Conservation (phyloP, 305 asterid genomes). For the Stenogyne calaminthoides region DNA sequence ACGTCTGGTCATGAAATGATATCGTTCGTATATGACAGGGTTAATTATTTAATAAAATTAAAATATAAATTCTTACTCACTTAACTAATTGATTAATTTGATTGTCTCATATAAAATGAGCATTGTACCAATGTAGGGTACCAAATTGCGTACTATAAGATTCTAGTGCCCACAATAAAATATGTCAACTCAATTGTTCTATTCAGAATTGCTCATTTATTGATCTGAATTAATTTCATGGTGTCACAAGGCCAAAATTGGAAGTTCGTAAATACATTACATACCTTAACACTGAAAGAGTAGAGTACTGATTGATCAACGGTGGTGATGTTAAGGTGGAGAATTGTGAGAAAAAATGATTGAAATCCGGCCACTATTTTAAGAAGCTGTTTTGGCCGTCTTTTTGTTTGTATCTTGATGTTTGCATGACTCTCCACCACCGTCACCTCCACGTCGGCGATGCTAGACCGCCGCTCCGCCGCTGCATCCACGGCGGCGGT, state of each 20-base stretch:
- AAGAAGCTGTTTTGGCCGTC: conserved; percentile 56
- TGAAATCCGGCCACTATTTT: conserved; percentile 62
- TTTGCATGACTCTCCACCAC: conserved; percentile 74
- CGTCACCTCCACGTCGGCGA: conserved; percentile 75
- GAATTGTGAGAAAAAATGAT: conserved; percentile 52
- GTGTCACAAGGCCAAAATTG: conserved; percentile 12
- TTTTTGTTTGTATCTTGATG: conserved; percentile 51
- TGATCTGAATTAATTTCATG: background rate
- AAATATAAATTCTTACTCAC: background rate
- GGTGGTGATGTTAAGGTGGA: conserved; percentile 72
- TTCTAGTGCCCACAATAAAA: background rate
- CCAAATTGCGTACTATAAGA: background rate
- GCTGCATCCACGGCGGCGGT: background rate
- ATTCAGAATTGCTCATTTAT: background rate
- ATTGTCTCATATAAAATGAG: background rate
- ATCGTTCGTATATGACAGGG: no score
- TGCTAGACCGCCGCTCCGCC: conserved; percentile 38
- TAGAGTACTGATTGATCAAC: conserved; percentile 56
- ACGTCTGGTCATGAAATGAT: no score
- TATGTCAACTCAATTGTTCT: background rate
- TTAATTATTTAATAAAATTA: no score
- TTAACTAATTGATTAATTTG: background rate
- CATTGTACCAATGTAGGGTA: background rate
- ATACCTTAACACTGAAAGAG: conserved; percentile 77
- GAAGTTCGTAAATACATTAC: background rate